Evolutionary conservation across 495 filamentous ascomycete species (phyloP).

Genomic region (Tirmania nivea): DNA sequence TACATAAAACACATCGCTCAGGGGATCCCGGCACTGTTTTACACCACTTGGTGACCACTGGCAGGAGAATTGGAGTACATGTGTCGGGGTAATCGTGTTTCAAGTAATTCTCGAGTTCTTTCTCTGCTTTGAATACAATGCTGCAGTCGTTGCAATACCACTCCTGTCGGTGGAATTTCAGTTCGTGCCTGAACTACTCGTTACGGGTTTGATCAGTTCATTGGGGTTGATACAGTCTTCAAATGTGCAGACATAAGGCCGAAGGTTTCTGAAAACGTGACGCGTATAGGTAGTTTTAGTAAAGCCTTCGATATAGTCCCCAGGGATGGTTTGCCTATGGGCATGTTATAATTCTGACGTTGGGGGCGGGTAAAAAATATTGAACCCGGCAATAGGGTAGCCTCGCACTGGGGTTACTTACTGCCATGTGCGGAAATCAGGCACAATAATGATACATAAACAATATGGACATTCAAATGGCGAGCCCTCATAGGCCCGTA

Average conservation of each 20-base stretch:
- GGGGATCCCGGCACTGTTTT: neutral
- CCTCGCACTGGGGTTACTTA: neutral
- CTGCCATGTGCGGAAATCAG: neutral
- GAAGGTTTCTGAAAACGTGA: constrained; percentile 16
- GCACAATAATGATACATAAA: neutral
- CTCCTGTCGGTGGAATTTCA: constrained; percentile 9
- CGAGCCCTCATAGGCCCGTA: neutral
- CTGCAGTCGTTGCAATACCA: constrained; percentile 6
- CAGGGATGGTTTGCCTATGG: no score
- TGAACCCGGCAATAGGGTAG: neutral
- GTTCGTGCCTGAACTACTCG: constrained; percentile 17
- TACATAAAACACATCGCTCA: neutral
- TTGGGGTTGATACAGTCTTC: constrained; percentile 6
- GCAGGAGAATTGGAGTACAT: neutral
- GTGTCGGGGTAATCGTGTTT: neutral
- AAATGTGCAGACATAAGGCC: constrained; percentile 17
- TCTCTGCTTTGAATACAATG: neutral
- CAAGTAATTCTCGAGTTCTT: neutral
- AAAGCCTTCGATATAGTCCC: neutral
- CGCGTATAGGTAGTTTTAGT: neutral
- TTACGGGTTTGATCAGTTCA: constrained; percentile 9
- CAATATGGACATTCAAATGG: neutral
- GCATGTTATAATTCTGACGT: no score
- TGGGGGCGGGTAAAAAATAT: neutral
- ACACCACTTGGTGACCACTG: neutral